Percentiles rank a stretch among this genome's conserved stretches.
Conservation (phyloP, 2,329 filamentous ascomycete species). For the Stagonosporopsis vannaccii region DNA sequence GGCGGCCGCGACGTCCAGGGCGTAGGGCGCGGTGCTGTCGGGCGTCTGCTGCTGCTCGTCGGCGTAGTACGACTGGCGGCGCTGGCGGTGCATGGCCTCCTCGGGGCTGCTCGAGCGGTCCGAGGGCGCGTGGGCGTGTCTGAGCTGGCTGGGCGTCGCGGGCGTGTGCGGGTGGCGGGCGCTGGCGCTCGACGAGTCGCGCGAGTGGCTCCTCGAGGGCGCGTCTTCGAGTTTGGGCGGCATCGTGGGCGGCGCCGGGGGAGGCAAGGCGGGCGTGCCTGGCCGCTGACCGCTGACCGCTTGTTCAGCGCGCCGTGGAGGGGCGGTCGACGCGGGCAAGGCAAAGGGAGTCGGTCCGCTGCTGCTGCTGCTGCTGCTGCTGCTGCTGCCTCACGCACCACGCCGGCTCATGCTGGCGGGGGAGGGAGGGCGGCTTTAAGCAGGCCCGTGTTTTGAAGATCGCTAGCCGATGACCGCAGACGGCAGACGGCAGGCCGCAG, state of each 20-base stretch:
- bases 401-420: constrained; percentile 5
- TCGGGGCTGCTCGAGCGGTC: constrained; percentile 53
- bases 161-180: constrained; percentile 45
- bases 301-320: background rate
- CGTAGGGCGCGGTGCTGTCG: constrained; percentile 9
- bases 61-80: constrained; percentile 27
- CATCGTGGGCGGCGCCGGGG: constrained; percentile 21
- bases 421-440: constrained; percentile 13
- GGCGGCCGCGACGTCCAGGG: constrained; percentile 24
- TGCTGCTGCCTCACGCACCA: constrained; percentile 26
- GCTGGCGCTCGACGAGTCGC: constrained; percentile 43
- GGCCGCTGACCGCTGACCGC: background rate
- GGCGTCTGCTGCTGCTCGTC: constrained; percentile 23
- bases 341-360: background rate
- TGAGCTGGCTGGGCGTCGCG: constrained; percentile 48
- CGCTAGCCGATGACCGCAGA: constrained; percentile 19
- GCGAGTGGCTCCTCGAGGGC: constrained; percentile 35
- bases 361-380: background rate
- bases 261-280: background rate
- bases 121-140: constrained; percentile 53
- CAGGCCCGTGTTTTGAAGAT: constrained; percentile 17
- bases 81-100: constrained; percentile 43
- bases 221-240: constrained; percentile 33
- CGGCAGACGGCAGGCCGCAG: too few species aligned
- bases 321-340: background rate